Percentiles rank a stretch among this genome's conserved stretches.
These are phyloP conservation scores for Cercospora sp. DNA, from an alignment of 2,329 filamentous ascomycete species.

Conservation along the genomic window DNA sequence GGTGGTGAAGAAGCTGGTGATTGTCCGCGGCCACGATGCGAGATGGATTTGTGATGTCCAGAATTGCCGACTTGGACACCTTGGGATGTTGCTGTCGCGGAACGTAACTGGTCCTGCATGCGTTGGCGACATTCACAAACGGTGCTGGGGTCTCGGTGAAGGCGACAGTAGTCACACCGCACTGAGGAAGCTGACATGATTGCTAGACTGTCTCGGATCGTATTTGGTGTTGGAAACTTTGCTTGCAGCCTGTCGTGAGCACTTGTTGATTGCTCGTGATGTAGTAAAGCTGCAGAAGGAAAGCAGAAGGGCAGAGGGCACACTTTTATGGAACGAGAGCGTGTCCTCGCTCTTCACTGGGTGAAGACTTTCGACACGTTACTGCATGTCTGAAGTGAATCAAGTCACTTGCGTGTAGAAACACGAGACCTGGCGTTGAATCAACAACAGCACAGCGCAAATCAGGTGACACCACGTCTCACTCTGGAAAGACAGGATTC, in stretches of 20 bases:
- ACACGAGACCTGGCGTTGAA: conserved; percentile 8
- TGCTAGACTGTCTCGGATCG: not conserved
- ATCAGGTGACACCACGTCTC: conserved; percentile 17
- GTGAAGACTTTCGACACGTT: conserved; percentile 5
- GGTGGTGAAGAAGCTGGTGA: not conserved
- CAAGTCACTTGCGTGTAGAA: conserved; percentile 14
- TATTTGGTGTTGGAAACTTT: not conserved
- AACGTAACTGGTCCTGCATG: not conserved
- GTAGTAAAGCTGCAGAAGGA: not conserved
- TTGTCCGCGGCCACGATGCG: not conserved
- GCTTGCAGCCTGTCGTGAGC: not conserved
- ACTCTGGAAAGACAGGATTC: not conserved
- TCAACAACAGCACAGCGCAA: not conserved
- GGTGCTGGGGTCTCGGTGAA: not conserved
- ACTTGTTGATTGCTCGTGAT: not conserved
- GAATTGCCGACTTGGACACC: not conserved
- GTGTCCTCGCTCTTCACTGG: conserved; percentile 5
- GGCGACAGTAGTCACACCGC: conserved; percentile 8
- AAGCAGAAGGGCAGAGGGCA: not conserved
- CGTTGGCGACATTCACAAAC: conserved; percentile 2
- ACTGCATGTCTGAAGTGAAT: conserved; percentile 7
- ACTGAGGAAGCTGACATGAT: conserved; percentile 9
- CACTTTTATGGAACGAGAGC: conserved; percentile 3
- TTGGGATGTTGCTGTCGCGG: not conserved
- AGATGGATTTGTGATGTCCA: not conserved